Base-by-base conservation (phyloP, 768 basidiomycete genomes). In the Gymnopilus dilepis region DNA sequence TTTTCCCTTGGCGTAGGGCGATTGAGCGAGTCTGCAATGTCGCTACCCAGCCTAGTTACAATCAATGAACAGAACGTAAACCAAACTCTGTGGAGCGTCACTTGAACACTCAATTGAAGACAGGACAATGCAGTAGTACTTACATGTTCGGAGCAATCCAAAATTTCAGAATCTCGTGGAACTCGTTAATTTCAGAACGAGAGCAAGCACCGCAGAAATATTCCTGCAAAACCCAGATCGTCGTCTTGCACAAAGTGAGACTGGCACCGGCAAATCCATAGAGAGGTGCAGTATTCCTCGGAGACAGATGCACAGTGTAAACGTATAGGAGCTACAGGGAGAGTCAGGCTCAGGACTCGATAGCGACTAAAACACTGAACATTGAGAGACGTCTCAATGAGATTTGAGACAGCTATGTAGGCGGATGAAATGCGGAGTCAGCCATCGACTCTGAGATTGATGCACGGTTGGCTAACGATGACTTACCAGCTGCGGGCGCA, bases 211-310 rank as follows among this genome's bases (percentile, higher is more conserved):
- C 79, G 70, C 90, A 91, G 68, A 83, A 90, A 70, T 86, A 85
- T 73, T 93, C 91, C 73, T 92, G 86, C 21, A 79, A 67, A 68
- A 82, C 81, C 73, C 94, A 95, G 30, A 94, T 81, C 1, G 83
- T 74, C 1, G 92, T 95, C 78, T 94, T 94, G 31, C 84, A 85
- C 31, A 92, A 74, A 2, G 92, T 94, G 83, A 91, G 86, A 6
- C 82, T 77, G 7, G 82, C 87, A 11, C 84, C 84, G 9, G 87
- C 80, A 69, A 92, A 92, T 3, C 92, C 92, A 41, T 94, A 71
- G 9, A 94, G 67, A 2, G 91, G 87, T 3, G 92, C 91, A 12
- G 82, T 69, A 47, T 75, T 69, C 41, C 67, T 69, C 69, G 45
- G 85, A 73, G 74, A 75, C 45, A 85, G 74, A 67, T 93, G 83